Evolutionary conservation across 768 basidiomycete genomes (phyloP).

Genomic region (Daedaleopsis sinensis): DNA sequence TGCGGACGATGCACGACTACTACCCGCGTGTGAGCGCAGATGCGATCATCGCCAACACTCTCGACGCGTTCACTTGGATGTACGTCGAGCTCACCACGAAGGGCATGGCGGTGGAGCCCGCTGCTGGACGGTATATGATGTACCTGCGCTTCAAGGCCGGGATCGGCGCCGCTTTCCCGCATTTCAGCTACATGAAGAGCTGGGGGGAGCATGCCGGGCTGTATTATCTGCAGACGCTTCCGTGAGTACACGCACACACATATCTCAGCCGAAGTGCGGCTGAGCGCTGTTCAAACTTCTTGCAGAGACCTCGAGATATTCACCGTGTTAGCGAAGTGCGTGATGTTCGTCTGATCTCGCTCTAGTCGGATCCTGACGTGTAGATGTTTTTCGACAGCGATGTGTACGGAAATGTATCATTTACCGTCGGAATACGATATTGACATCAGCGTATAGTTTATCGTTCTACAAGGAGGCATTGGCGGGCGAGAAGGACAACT

Average conservation of each 20-base stretch:
- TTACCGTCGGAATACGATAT: neutral
- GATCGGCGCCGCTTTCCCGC: slow-evolving; percentile 35
- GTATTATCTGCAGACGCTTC: slow-evolving; percentile 40
- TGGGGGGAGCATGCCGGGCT: slow-evolving; percentile 29
- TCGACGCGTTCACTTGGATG: too few relatives aligned
- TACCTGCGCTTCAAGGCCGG: slow-evolving; percentile 35
- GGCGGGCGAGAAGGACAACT: slow-evolving; percentile 11
- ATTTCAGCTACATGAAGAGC: slow-evolving; percentile 28
- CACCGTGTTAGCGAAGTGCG: slow-evolving; percentile 40
- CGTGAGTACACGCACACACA: slow-evolving; percentile 18
- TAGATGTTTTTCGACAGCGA: neutral
- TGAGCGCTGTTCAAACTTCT: neutral
- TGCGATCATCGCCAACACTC: too few relatives aligned
- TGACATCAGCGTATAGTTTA: neutral
- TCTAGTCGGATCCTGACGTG: too few relatives aligned
- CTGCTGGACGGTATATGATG: too few relatives aligned
- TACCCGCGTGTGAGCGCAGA: too few relatives aligned
- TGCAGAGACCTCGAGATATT: slow-evolving; percentile 33
- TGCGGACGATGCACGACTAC: too few relatives aligned
- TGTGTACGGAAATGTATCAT: neutral
- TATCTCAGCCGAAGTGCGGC: too few relatives aligned
- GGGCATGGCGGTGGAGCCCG: too few relatives aligned
- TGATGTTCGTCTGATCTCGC: neutral
- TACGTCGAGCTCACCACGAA: too few relatives aligned
- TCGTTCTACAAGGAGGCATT: slow-evolving; percentile 20